These are phyloP conservation scores for Mortierella sp. DNA, from an alignment of 371 early-diverging fungal species.

Conservation along the genomic window DNA sequence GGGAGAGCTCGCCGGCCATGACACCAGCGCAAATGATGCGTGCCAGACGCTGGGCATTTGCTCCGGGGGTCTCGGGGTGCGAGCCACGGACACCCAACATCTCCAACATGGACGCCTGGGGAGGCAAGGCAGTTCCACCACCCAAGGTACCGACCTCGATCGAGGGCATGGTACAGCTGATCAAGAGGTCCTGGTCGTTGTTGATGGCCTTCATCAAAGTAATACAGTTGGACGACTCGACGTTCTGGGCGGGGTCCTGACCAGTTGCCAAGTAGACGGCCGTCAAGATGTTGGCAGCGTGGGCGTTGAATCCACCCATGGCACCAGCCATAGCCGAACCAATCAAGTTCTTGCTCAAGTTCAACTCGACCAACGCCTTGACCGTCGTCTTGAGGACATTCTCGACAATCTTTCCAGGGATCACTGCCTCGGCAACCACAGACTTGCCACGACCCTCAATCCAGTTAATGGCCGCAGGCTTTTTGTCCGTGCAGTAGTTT, in stretches of 20 bases:
- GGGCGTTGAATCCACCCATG: conserved; percentile 97
- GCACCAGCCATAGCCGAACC: conserved; percentile 97
- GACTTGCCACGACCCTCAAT: conserved; percentile 98
- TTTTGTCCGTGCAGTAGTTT: conserved; percentile 98
- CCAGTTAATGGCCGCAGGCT: conserved; percentile 98
- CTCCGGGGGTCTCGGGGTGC: conserved; percentile 86
- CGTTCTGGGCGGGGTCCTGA: conserved; percentile 98
- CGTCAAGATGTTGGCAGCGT: conserved; percentile 96
- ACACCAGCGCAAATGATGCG: conserved; percentile 93
- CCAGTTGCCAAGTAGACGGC: conserved; percentile 97
- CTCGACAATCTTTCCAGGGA: conserved; percentile 84
- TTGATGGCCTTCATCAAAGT: conserved; percentile 94
- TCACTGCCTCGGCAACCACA: conserved; percentile 90
- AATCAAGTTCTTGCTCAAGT: conserved; percentile 91
- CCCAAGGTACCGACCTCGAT: conserved; percentile 97
- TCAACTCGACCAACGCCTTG: conserved; percentile 81
- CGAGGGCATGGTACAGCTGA: conserved; percentile 96
- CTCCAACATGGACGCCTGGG: conserved; percentile 92
- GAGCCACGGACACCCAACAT: conserved; percentile 93
- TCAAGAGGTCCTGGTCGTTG: conserved; percentile 82
- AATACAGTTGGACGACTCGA: conserved; percentile 95
- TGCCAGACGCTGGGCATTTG: conserved; percentile 90
- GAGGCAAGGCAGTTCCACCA: conserved; percentile 92
- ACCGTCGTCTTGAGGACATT: conserved; percentile 93
- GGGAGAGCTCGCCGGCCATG: conserved; percentile 97